Conservation (phyloP, 108 stramenopile species). For the Pseudonitzschia pungens region DNA sequence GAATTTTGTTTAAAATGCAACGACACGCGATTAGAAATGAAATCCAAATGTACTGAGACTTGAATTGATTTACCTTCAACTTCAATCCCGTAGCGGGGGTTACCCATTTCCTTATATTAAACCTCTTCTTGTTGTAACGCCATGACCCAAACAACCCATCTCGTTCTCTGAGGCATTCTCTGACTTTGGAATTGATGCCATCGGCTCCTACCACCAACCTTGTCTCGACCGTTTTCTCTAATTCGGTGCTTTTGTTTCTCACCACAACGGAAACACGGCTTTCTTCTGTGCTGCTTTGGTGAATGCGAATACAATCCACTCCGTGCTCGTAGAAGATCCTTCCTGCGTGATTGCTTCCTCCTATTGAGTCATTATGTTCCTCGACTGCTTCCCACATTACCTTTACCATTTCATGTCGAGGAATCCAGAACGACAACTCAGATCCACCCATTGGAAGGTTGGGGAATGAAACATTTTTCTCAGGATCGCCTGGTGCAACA, state of each 20-base stretch:
- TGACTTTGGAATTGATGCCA: slow-evolving; percentile 69
- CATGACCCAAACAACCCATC: background rate
- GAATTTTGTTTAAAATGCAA: slow-evolving; percentile 17
- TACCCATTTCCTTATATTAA: slow-evolving; percentile 38
- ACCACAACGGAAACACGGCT: background rate
- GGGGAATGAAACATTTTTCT: background rate
- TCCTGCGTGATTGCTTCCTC: background rate
- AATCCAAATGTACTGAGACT: no score
- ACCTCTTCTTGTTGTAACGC: slow-evolving; percentile 27
- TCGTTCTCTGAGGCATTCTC: slow-evolving; percentile 38
- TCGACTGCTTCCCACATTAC: slow-evolving; percentile 4
- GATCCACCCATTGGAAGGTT: background rate
- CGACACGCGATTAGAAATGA: slow-evolving; percentile 35
- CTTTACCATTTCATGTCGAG: slow-evolving; percentile 4
- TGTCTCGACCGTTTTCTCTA: background rate
- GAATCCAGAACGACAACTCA: slow-evolving; percentile 1
- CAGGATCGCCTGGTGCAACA: background rate
- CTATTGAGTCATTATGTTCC: background rate
- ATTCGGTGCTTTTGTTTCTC: background rate
- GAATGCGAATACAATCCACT: background rate
- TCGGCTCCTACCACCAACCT: slow-evolving; percentile 65
- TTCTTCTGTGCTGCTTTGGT: background rate
- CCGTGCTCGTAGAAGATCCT: slow-evolving; percentile 1
- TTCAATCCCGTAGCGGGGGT: slow-evolving; percentile 47
- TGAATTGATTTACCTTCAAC: slow-evolving; percentile 69